Base-by-base conservation (phyloP, 2,329 filamentous ascomycete genomes). In the Triangularia setosa region DNA sequence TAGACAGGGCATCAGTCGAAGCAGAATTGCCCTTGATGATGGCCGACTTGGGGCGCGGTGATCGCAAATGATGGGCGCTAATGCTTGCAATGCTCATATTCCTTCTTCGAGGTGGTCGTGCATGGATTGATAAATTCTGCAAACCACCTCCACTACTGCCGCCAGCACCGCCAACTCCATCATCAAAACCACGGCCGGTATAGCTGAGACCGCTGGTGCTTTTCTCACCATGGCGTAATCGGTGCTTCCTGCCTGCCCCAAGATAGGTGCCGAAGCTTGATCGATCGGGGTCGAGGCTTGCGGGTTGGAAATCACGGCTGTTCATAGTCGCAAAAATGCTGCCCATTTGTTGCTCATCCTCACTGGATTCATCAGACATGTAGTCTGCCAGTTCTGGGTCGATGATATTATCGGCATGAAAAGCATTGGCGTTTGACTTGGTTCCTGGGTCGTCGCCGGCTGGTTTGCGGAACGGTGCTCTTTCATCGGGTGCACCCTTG, bases 331-430 rank as follows among this genome's bases (percentile, higher is more conserved):
- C 88, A 76, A 96, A 91, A 12, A 97, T 89, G 72, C 61, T 65
- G 62, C 90, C 93, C 77, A 93, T 89, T 71, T 96, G 91, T 71
- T 96, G 91, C 69, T 99, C 93, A 71, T 97, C 93, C 40, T 91
- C 94, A 71, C 92, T 97, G 1, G 93, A 97, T 57, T 91, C 93
- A 74, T 99, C 95, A 6, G 95, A 99, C 83, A 99, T 90, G 77
- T 96, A 99, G 33, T 92, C 91, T 4, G 93, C 94, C 61, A 99
- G 81, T 72, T 99, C 95, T 1, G 95, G 95, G 74, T 99, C 95
- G 70, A 99, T 98, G 70, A 99, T 97, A 73, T 95, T 98, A 79
- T 99, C 95, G 73, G 95, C 93, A 75, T 99, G 95, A 71, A 99
- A 98, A n/a, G 93, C 93, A 16, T 93, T 90, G 35, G 97, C 83